Conservation (phyloP, 371 early-diverging fungal species). For the Synchytrium microbalum region DNA sequence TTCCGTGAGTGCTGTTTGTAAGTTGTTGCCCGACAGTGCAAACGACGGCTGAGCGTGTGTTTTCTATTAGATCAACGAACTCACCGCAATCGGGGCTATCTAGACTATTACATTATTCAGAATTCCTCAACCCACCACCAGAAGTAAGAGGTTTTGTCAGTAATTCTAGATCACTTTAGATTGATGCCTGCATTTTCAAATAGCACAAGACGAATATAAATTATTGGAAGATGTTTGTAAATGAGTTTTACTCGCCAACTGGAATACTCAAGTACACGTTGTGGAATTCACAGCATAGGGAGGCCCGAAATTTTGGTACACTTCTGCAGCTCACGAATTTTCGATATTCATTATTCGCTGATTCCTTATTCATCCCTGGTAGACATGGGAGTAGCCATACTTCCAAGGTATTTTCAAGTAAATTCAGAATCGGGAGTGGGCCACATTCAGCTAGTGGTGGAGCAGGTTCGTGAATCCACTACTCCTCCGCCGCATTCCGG, state of each 20-base stretch:
- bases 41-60: no score
- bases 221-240: neutral
- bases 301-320: neutral
- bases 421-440: neutral
- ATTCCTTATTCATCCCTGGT: no score
- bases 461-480: neutral
- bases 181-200: no score
- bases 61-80: no score
- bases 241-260: neutral
- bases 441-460: neutral
- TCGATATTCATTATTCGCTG: no score
- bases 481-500: neutral
- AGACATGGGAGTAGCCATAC: neutral
- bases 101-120: neutral
- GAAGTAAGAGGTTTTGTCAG: no score
- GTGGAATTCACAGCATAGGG: neutral
- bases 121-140: neutral
- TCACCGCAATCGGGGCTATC: no score
- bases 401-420: neutral
- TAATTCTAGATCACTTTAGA: no score
- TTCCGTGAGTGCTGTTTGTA: no score
- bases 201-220: neutral
- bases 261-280: neutral
- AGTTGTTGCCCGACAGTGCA: no score
- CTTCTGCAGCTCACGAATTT: no score